Evolutionary conservation across 148 eudicot species (phyloP).

Genomic region (Camellia lanceoleosa): DNA sequence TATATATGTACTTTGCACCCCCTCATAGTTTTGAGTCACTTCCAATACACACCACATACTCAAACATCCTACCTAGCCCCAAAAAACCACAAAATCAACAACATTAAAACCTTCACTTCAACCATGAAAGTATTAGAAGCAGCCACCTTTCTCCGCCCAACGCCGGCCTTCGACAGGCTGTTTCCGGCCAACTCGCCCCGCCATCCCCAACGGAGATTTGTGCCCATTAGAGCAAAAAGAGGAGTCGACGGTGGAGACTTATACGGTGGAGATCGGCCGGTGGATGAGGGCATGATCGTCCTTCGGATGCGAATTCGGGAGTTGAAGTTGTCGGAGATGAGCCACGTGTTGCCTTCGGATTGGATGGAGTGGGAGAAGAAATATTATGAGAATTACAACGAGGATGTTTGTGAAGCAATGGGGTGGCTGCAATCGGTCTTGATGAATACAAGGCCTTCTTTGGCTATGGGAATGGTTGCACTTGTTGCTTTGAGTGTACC

Average conservation of each 20-base stretch:
- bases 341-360: neutral
- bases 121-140: no score
- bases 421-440: no score
- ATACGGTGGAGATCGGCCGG: neutral
- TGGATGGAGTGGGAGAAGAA: slow-evolving; percentile 37
- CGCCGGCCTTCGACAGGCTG: no score
- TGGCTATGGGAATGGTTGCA: slow-evolving; percentile 26
- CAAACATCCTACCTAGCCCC: no score
- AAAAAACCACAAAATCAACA: no score
- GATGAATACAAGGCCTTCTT: slow-evolving; percentile 14
- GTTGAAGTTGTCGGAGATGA: slow-evolving; percentile 12
- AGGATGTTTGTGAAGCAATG: slow-evolving; percentile 22
- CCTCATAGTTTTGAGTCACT: no score
- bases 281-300: slow-evolving; percentile 28
- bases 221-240: neutral
- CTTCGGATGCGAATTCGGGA: slow-evolving; percentile 23
- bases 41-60: no score
- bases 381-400: slow-evolving; percentile 17
- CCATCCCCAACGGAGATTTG: neutral
- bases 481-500: slow-evolving; percentile 22
- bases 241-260: neutral
- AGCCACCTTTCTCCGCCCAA: no score
- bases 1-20: no score
- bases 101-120: no score
- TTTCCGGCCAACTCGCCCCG: neutral